These are phyloP conservation scores for Rusavskia elegans DNA, from an alignment of 495 filamentous ascomycete genomes.

Conservation along the genomic window DNA sequence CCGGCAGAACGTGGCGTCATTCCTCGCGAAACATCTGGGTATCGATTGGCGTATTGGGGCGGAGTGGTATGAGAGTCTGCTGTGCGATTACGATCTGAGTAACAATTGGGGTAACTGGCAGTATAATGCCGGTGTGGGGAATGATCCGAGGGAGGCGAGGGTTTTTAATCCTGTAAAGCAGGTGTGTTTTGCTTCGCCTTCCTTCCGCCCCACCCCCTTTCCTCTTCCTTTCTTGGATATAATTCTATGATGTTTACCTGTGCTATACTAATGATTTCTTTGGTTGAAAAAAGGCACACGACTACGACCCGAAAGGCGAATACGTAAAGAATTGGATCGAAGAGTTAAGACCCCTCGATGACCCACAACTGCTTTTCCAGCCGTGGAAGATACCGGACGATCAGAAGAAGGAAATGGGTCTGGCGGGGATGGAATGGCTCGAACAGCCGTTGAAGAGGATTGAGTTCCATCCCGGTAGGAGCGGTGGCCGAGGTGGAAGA, in stretches of 20 bases:
- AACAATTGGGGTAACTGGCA: conserved; percentile 71
- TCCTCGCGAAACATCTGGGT: conserved; percentile 51
- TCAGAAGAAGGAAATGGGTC: conserved; percentile 31
- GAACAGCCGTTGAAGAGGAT: conserved; percentile 42
- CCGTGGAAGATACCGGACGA: conserved; percentile 40
- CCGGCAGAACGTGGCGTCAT: conserved; percentile 55
- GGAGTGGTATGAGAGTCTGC: conserved; percentile 59
- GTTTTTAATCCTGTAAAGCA: conserved; percentile 48
- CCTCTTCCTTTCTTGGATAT: neutral
- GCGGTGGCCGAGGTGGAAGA: conserved; percentile 13
- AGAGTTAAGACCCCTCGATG: conserved; percentile 37
- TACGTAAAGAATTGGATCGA: conserved; percentile 53
- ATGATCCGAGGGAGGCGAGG: conserved; percentile 47
- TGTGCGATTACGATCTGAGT: conserved; percentile 55
- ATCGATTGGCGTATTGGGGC: conserved; percentile 64
- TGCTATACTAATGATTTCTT: neutral
- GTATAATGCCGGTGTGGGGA: conserved; percentile 57
- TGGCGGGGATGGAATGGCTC: conserved; percentile 34
- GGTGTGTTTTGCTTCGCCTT: neutral
- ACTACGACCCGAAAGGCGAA: conserved; percentile 49
- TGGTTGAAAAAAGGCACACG: conserved; percentile 29
- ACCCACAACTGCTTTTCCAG: conserved; percentile 43
- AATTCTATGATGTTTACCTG: too few relatives aligned
- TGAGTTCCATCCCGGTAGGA: conserved; percentile 31
- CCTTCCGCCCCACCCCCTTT: neutral